Evolutionary conservation across 495 filamentous ascomycete genomes (phyloP).

Genomic region (Trypethelium eluteriae): DNA sequence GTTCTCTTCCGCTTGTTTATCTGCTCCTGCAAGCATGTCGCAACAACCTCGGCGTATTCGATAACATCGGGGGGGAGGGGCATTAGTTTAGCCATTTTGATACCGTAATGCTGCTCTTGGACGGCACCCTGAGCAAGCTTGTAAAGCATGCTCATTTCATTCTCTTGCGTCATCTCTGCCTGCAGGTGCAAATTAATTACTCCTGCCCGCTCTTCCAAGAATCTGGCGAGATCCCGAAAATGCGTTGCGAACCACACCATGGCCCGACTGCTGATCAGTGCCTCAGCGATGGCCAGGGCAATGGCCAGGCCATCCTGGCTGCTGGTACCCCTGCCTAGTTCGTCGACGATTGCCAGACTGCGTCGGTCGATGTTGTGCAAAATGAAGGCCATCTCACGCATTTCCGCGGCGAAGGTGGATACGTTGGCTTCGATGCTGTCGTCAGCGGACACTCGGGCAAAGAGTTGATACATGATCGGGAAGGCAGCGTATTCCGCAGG

Average conservation of each 20-base stretch:
- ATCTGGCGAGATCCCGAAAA: constrained; percentile 71
- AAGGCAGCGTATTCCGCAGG: constrained; percentile 78
- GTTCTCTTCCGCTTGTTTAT: constrained; percentile 49
- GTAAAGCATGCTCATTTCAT: constrained; percentile 76
- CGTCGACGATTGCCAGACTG: constrained; percentile 68
- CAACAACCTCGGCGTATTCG: constrained; percentile 57
- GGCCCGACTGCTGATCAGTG: constrained; percentile 64
- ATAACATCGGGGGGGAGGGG: constrained; percentile 63
- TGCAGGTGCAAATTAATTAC: constrained; percentile 76
- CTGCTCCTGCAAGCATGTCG: constrained; percentile 49
- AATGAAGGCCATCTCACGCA: constrained; percentile 93
- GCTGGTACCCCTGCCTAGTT: constrained; percentile 87
- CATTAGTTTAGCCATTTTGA: constrained; percentile 68
- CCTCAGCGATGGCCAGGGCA: constrained; percentile 82
- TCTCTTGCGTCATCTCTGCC: constrained; percentile 47
- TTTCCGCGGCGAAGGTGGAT: constrained; percentile 88
- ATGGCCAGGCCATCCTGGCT: constrained; percentile 82
- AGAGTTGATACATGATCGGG: constrained; percentile 72
- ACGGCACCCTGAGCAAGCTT: constrained; percentile 64
- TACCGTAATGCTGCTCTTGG: constrained; percentile 66
- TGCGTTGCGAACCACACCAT: constrained; percentile 91
- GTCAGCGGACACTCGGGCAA: constrained; percentile 76
- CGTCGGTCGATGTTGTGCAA: constrained; percentile 63
- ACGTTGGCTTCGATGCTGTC: constrained; percentile 87
- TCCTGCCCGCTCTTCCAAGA: constrained; percentile 63